Evolutionary conservation across 345 rosid genomes (phyloP).

Genomic region (Tarenaya hassleriana): DNA sequence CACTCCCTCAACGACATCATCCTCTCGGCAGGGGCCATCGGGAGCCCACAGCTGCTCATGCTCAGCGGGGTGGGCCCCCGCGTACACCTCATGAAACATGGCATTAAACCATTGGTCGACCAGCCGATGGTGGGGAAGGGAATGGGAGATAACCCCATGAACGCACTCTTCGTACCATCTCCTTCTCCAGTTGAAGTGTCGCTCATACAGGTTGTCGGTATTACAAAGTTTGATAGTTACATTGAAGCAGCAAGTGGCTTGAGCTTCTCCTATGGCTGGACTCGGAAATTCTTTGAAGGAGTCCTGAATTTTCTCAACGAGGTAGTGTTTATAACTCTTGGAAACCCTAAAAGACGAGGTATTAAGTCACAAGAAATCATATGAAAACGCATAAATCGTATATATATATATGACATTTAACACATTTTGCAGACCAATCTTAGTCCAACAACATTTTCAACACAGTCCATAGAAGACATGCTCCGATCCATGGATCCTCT

Average conservation of each 20-base stretch:
- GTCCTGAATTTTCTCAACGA: slow-evolving; percentile 33
- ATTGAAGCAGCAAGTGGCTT: slow-evolving; percentile 59
- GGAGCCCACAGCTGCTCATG: slow-evolving; percentile 82
- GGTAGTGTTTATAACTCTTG: no score
- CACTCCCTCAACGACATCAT: slow-evolving; percentile 51
- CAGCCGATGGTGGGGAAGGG: slow-evolving; percentile 76
- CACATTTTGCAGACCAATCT: slow-evolving; percentile 19
- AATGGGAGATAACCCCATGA: slow-evolving; percentile 79
- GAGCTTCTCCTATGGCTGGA: slow-evolving; percentile 42
- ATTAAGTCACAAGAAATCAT: no score
- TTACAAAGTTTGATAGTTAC: slow-evolving; percentile 40
- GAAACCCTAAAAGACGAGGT: no score
- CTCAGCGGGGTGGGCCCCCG: slow-evolving; percentile 75
- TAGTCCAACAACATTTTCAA: slow-evolving; percentile 14
- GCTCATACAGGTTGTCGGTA: slow-evolving; percentile 59
- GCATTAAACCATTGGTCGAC: slow-evolving; percentile 41
- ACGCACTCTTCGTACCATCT: slow-evolving; percentile 56
- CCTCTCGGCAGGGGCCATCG: slow-evolving; percentile 67
- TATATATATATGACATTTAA: no score
- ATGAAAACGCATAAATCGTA: no score
- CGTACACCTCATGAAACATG: slow-evolving; percentile 34
- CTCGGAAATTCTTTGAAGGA: slow-evolving; percentile 27
- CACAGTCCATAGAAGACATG: slow-evolving; percentile 30
- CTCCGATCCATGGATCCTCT: slow-evolving; percentile 29
- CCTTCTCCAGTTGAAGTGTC: slow-evolving; percentile 56